Percentiles rank a stretch among this genome's conserved stretches.
Evolutionary conservation across 2,329 filamentous ascomycete genomes (phyloP).

Genomic region (Cercospora brassicicola): DNA sequence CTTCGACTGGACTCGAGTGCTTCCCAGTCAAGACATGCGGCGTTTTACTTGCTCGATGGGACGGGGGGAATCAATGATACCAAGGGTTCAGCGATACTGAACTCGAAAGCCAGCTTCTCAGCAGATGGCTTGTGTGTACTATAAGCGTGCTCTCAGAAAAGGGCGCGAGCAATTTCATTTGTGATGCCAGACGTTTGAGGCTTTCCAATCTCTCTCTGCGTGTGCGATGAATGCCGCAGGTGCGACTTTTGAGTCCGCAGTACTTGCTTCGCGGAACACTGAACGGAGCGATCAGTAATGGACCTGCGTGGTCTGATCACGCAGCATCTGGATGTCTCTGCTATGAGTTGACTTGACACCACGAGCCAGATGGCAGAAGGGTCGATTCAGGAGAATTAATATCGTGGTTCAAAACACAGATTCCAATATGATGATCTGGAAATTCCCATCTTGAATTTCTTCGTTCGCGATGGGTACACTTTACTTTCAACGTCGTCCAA

Average conservation of each 20-base stretch:
- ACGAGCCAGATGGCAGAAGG: not conserved
- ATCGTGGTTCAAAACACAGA: not conserved
- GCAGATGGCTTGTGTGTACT: conserved; percentile 23
- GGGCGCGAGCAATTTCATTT: conserved; percentile 12
- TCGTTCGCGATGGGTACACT: not conserved
- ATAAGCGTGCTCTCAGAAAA: conserved; percentile 18
- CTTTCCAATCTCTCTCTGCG: not conserved
- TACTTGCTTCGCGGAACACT: not conserved
- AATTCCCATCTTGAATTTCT: not conserved
- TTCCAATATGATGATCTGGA: not conserved
- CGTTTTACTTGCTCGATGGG: conserved; percentile 22
- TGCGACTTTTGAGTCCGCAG: not conserved
- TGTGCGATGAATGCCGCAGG: not conserved
- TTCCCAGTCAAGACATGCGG: conserved; percentile 19
- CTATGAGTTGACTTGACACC: no score
- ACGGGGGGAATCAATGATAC: conserved; percentile 25
- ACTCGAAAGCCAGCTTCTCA: conserved; percentile 25
- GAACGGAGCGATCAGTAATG: not conserved
- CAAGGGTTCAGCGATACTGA: conserved; percentile 19
- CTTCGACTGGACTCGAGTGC: conserved; percentile 6
- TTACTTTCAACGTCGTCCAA: not conserved
- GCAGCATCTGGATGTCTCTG: not conserved
- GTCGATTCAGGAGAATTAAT: not conserved
- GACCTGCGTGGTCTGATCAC: not conserved
- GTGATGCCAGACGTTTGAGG: not conserved